Percentiles rank a stretch among this genome's conserved stretches.
phyloP scores from a whole-genome alignment of 2,329 filamentous ascomycete genomes.

The Cercospora sp. region DNA sequence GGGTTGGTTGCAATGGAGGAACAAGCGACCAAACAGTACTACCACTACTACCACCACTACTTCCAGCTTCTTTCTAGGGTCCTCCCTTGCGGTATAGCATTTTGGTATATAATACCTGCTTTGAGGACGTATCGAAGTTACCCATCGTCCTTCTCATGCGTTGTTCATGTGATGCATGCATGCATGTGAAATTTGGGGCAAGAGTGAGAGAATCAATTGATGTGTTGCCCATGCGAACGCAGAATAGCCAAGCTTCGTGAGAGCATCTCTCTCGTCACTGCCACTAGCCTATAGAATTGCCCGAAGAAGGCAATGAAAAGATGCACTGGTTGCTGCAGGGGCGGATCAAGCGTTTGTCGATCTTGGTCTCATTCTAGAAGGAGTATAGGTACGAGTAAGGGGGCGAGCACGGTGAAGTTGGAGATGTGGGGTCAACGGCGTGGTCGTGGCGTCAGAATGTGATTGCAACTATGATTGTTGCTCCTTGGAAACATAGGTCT shows the following conservation, averaged over 20 bases:
- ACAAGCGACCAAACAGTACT: background rate
- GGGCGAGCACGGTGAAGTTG: background rate
- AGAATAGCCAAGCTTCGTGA: too few relatives aligned
- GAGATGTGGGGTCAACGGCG: background rate
- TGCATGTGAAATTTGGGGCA: background rate
- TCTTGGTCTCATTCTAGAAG: background rate
- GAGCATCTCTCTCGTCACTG: background rate
- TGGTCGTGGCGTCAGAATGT: background rate
- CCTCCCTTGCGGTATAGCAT: background rate
- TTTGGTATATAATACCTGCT: background rate
- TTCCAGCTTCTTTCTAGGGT: background rate
- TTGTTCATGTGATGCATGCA: too few relatives aligned
- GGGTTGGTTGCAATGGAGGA: background rate
- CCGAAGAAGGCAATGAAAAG: background rate
- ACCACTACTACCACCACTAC: background rate
- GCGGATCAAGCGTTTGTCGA: background rate
- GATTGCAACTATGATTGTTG: background rate
- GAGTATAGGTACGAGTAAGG: background rate
- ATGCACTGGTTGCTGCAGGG: background rate
- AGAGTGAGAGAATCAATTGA: background rate
- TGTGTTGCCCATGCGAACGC: too few relatives aligned
- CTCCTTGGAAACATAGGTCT: background rate
- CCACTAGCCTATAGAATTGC: background rate
- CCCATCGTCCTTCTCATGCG: background rate
- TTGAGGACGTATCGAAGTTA: too few relatives aligned